phyloP scores from a whole-genome alignment of 352 stramenopile genomes.

The Globisporangium paroecandrum region DNA sequence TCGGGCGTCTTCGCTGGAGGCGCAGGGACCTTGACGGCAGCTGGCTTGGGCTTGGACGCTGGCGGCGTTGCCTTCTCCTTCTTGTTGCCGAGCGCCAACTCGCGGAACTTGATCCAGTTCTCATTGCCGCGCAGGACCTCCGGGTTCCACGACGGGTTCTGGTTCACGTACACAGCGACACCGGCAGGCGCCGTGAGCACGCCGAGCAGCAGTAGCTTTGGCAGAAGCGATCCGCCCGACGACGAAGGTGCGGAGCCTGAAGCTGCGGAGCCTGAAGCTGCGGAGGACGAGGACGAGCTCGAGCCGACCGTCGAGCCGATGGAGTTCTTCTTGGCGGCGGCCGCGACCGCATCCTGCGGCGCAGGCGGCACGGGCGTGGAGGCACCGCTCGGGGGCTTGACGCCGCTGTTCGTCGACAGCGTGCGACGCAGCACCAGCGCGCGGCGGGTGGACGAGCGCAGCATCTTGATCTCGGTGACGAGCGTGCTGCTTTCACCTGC shows the following conservation, averaged over 20 bases:
- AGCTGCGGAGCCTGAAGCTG: background rate
- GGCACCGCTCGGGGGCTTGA: background rate
- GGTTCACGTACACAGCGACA: conserved; percentile 62
- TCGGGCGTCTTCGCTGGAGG: conserved; percentile 28
- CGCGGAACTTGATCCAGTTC: conserved; percentile 72
- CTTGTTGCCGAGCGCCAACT: conserved; percentile 47
- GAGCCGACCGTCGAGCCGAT: conserved; percentile 12
- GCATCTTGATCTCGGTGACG: background rate
- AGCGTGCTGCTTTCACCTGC: background rate
- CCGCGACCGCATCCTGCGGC: conserved; percentile 7
- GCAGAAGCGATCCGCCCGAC: conserved; percentile 34
- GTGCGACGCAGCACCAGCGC: conserved; percentile 10
- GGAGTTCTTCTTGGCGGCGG: conserved; percentile 13
- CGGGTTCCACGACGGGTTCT: conserved; percentile 81
- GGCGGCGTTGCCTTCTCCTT: conserved; percentile 18
- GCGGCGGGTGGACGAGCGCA: conserved; percentile 10
- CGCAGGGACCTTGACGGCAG: conserved; percentile 1
- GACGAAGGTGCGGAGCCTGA: conserved; percentile 21
- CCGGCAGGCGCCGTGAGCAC: conserved; percentile 48
- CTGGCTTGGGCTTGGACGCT: conserved; percentile 19
- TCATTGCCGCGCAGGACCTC: conserved; percentile 49
- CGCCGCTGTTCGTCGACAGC: conserved; percentile 2
- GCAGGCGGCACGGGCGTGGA: background rate
- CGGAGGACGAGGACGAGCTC: background rate
- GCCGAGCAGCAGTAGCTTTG: conserved; percentile 48